phyloP scores from a whole-genome alignment of 2,329 filamentous ascomycete species.

The Alternaria arbusti region DNA sequence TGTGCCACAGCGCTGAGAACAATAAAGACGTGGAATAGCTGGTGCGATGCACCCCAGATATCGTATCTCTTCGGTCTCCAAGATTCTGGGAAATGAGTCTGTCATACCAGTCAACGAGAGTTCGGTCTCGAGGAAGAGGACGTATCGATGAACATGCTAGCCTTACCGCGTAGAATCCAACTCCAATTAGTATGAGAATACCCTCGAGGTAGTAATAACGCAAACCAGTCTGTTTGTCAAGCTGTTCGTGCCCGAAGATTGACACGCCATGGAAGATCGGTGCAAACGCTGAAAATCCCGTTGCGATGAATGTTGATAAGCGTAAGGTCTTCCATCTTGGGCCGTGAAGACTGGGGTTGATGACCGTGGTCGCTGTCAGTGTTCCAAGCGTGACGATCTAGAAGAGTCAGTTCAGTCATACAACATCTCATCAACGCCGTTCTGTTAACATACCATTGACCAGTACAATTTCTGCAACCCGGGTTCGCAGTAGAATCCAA shows the following conservation, averaged over 20 bases:
- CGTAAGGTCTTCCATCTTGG: constrained; percentile 83
- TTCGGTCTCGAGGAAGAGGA: constrained; percentile 57
- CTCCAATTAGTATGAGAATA: constrained; percentile 65
- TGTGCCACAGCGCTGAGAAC: constrained; percentile 69
- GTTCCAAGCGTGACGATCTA: constrained; percentile 54
- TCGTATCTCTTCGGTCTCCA: constrained; percentile 79
- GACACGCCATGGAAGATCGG: constrained; percentile 75
- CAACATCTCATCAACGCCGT: too few species aligned
- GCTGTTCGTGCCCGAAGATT: constrained; percentile 67
- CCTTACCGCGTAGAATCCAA: constrained; percentile 77
- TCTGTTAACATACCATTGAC: constrained; percentile 45
- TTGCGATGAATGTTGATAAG: constrained; percentile 82
- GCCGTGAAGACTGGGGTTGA: constrained; percentile 81
- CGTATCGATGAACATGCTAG: constrained; percentile 69
- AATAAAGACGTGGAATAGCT: constrained; percentile 91
- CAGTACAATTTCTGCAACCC: constrained; percentile 48
- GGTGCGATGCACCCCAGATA: constrained; percentile 84
- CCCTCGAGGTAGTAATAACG: constrained; percentile 5
- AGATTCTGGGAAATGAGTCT: constrained; percentile 72
- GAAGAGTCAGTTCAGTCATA: background rate
- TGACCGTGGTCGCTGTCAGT: constrained; percentile 76
- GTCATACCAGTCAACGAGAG: constrained; percentile 76
- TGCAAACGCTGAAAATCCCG: constrained; percentile 83
- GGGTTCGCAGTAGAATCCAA: constrained; percentile 54
- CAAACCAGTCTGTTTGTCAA: constrained; percentile 67